phyloP scores from a whole-genome alignment of 768 basidiomycete genomes.

The Leccinum barrowsii region DNA sequence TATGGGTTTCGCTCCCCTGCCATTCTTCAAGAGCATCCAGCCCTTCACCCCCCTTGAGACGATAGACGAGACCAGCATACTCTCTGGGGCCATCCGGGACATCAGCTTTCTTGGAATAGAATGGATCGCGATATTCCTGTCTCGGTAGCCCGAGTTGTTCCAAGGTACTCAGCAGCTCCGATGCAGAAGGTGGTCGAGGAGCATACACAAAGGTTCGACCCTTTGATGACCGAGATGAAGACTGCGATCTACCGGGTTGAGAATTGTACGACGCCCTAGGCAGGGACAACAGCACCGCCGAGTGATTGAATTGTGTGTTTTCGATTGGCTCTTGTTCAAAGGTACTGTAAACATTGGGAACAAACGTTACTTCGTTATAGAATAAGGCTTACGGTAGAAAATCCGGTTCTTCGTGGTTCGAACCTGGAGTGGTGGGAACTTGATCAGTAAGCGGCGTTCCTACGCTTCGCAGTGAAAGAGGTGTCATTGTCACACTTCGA shows the following conservation, averaged over 20 bases:
- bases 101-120: conserved; percentile 72
- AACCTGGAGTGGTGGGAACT: not conserved
- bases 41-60: conserved; percentile 61
- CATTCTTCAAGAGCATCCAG: conserved; percentile 62
- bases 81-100: conserved; percentile 65
- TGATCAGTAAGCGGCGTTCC: not conserved
- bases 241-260: conserved; percentile 1
- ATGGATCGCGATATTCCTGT: conserved; percentile 73
- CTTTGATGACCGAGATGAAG: not conserved
- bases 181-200: conserved; percentile 46
- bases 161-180: conserved; percentile 44
- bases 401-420: conserved; percentile 10
- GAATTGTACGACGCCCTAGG: conserved; percentile 21
- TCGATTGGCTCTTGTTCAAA: conserved; percentile 12
- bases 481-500: not conserved
- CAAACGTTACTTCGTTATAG: not conserved
- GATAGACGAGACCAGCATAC: conserved; percentile 77
- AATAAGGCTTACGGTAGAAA: conserved; percentile 17
- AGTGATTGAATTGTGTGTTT: not conserved
- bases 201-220: conserved; percentile 42
- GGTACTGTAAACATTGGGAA: conserved; percentile 7
- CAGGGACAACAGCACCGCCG: not conserved
- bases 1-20: conserved; percentile 24
- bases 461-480: conserved; percentile 3
- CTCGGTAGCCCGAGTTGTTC: conserved; percentile 47